Conservation (phyloP, 192 early-diverging fungal species). For the Umbelopsis sp. region DNA sequence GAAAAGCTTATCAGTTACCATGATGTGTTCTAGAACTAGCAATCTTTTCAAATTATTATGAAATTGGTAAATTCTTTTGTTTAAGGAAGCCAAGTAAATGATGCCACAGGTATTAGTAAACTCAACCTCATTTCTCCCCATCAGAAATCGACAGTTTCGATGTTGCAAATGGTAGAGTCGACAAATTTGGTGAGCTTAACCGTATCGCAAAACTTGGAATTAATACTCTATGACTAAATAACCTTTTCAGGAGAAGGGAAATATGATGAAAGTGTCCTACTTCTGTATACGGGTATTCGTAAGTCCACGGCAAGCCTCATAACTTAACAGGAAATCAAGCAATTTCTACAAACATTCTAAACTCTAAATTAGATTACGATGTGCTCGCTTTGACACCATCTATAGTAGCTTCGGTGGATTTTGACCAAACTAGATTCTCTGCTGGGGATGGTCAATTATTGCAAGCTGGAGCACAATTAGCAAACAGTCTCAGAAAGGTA, state of each 20-base stretch:
- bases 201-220: background rate
- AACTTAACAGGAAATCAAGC: background rate
- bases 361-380: conserved; percentile 66
- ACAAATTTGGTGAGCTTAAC: conserved; percentile 63
- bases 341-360: background rate
- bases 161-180: conserved; percentile 65
- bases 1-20: no score
- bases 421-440: conserved; percentile 73
- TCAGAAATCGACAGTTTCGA: conserved; percentile 79
- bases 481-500: conserved; percentile 48
- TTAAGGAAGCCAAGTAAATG: background rate
- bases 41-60: conserved; percentile 71
- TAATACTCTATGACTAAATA: background rate
- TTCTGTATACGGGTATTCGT: conserved; percentile 55
- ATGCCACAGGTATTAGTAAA: no score
- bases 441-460: conserved; percentile 35
- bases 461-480: conserved; percentile 41
- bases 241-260: conserved; percentile 48
- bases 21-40: conserved; percentile 54
- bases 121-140: no score
- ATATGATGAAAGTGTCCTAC: conserved; percentile 48
- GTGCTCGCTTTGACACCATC: conserved; percentile 68
- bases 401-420: conserved; percentile 55
- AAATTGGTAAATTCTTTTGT: conserved; percentile 44
- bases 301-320: conserved; percentile 21